phyloP scores from a whole-genome alignment of 2,329 filamentous ascomycete species.

The Fusarium concolor region DNA sequence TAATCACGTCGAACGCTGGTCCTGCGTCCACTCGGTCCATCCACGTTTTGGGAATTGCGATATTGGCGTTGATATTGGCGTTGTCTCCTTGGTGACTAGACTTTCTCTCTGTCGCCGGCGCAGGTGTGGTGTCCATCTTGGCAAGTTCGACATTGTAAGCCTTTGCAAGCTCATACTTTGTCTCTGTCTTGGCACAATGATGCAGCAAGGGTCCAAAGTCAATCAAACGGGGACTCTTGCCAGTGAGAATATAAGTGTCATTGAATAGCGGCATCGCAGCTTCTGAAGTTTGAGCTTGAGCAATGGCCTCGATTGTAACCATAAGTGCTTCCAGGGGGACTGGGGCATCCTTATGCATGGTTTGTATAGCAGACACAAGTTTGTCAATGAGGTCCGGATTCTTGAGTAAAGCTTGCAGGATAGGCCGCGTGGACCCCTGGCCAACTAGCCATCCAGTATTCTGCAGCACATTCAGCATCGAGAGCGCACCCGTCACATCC shows the following conservation, averaged over 20 bases:
- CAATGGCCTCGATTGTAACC: constrained; percentile 52
- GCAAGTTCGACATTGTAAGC: constrained; percentile 47
- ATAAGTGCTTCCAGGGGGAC: constrained; percentile 54
- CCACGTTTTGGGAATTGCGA: constrained; percentile 13
- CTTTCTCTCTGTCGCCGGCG: neutral
- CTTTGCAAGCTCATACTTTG: constrained; percentile 43
- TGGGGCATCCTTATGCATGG: constrained; percentile 55
- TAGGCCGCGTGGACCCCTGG: constrained; percentile 70
- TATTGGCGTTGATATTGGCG: neutral
- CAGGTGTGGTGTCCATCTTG: constrained; percentile 9
- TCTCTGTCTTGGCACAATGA: constrained; percentile 43
- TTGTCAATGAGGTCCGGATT: constrained; percentile 59
- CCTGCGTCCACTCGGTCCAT: constrained; percentile 21
- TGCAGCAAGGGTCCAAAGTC: constrained; percentile 50
- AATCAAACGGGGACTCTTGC: constrained; percentile 41
- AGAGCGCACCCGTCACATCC: constrained; percentile 74
- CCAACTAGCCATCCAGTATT: constrained; percentile 62
- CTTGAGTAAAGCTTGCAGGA: constrained; percentile 68
- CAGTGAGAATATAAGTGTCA: constrained; percentile 47
- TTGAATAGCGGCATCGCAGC: constrained; percentile 51
- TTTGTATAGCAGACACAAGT: constrained; percentile 67
- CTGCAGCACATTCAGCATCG: constrained; percentile 79
- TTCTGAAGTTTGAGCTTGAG: constrained; percentile 46
- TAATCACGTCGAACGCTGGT: constrained; percentile 44
- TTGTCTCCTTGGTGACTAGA: constrained; percentile 11